Evolutionary conservation across 2,329 filamentous ascomycete genomes (phyloP).

Genomic region (Geosmithia morbida): DNA sequence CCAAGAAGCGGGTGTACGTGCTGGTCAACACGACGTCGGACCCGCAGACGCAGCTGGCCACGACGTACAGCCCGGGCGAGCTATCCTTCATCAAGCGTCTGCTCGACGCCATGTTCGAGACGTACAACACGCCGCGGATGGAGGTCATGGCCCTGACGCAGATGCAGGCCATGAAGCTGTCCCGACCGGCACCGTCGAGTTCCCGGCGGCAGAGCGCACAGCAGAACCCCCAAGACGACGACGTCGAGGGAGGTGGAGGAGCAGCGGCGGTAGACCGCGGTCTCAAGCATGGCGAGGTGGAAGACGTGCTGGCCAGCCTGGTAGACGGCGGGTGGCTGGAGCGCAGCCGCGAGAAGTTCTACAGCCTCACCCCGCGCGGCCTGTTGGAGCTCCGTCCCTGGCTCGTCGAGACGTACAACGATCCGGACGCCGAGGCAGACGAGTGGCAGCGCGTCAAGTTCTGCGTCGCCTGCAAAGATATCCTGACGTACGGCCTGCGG

Average conservation of each 20-base stretch:
- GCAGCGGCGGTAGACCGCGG: conserved; percentile 30
- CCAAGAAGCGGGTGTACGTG: conserved; percentile 57
- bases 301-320: conserved; percentile 54
- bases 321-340: conserved; percentile 78
- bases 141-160: conserved; percentile 74
- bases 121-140: conserved; percentile 62
- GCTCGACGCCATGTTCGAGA: conserved; percentile 85
- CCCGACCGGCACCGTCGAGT: conserved; percentile 23
- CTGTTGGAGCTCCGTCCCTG: conserved; percentile 76
- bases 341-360: conserved; percentile 56
- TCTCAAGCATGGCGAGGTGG: conserved; percentile 65
- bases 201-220: conserved; percentile 17
- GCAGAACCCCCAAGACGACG: conserved; percentile 5
- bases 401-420: conserved; percentile 84
- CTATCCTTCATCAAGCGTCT: conserved; percentile 80
- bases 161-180: conserved; percentile 64
- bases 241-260: conserved; percentile 6
- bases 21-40: conserved; percentile 84
- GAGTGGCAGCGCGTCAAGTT: conserved; percentile 67
- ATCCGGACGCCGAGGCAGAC: conserved; percentile 42
- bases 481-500: conserved; percentile 73
- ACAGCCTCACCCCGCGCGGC: conserved; percentile 59
- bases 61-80: conserved; percentile 66
- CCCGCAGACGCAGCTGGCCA: conserved; percentile 73
- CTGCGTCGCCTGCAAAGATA: conserved; percentile 78